These are phyloP conservation scores for Yamadazyma endophytica DNA, from an alignment of 805 yeast genomes.

Conservation along the genomic window DNA sequence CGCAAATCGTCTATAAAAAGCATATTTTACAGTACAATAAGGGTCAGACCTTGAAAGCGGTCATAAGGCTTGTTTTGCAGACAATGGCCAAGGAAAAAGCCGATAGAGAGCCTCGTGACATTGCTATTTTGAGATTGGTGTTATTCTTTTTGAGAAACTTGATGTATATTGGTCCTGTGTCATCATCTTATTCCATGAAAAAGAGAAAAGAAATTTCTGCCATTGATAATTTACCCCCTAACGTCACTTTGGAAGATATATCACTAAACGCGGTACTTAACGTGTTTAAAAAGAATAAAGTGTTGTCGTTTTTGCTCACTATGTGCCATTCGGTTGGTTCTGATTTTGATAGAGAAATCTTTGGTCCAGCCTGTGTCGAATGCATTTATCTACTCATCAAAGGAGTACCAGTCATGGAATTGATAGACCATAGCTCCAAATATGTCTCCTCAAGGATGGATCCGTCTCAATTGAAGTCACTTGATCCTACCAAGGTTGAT, in stretches of 20 bases:
- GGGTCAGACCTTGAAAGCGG: slow-evolving; percentile 65
- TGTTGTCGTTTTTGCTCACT: slow-evolving; percentile 68
- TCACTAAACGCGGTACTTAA: slow-evolving; percentile 53
- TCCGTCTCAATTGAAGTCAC: no score
- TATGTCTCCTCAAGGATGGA: no score
- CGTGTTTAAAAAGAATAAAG: slow-evolving; percentile 66
- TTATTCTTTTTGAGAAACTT: slow-evolving; percentile 74
- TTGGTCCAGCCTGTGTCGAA: slow-evolving; percentile 66
- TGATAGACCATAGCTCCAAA: no score
- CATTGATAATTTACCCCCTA: slow-evolving; percentile 48
- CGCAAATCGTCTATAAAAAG: slow-evolving; percentile 70
- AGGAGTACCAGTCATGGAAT: no score
- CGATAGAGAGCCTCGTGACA: slow-evolving; percentile 68
- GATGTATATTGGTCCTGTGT: slow-evolving; percentile 72
- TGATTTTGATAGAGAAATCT: slow-evolving; percentile 58
- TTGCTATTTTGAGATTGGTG: slow-evolving; percentile 66
- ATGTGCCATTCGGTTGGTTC: slow-evolving; percentile 59
- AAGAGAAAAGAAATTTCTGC: slow-evolving; percentile 29
- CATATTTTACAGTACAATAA: slow-evolving; percentile 52
- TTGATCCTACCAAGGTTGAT: no score
- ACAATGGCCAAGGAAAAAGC: slow-evolving; percentile 46
- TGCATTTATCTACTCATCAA: slow-evolving; percentile 59
- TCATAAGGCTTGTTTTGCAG: slow-evolving; percentile 64
- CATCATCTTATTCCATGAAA: slow-evolving; percentile 43
- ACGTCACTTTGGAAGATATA: slow-evolving; percentile 62